Percentiles rank a stretch among this genome's conserved stretches.
Evolutionary conservation across 1,139 yeast species (phyloP).

Genomic region (Geotrichum histeridarum): DNA sequence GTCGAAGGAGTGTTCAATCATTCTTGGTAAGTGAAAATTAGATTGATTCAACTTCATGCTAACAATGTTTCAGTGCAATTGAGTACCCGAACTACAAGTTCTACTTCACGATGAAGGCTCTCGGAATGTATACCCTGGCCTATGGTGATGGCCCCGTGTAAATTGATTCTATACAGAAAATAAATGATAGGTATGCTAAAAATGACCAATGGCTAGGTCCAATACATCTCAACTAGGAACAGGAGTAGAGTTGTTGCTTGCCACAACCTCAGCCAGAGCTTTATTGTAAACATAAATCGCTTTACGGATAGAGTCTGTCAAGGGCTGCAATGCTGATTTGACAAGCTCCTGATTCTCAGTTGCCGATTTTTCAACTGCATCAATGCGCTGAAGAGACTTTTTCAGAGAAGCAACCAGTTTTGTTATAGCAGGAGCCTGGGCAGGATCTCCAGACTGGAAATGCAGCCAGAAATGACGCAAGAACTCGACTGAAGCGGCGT

Average conservation of each 20-base stretch:
- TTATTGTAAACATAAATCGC: conserved; percentile 18
- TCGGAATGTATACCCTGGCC: conserved; percentile 59
- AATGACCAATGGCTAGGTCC: no score
- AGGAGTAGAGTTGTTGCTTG: not conserved
- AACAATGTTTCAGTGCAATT: conserved; percentile 51
- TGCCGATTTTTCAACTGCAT: conserved; percentile 35
- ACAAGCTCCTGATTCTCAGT: conserved; percentile 17
- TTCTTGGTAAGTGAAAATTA: conserved; percentile 41
- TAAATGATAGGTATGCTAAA: no score
- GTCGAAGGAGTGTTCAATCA: conserved; percentile 97
- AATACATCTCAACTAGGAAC: not conserved
- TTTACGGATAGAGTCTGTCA: conserved; percentile 15
- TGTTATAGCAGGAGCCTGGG: conserved; percentile 45
- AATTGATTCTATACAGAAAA: no score
- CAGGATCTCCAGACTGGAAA: conserved; percentile 53
- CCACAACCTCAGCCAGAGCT: conserved; percentile 15
- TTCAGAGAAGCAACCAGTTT: conserved; percentile 46
- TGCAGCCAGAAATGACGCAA: conserved; percentile 66
- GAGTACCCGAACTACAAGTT: conserved; percentile 94
- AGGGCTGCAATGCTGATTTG: conserved; percentile 18
- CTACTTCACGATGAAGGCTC: conserved; percentile 85
- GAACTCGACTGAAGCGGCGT: conserved; percentile 66
- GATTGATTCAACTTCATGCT: not conserved
- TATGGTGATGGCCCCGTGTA: conserved; percentile 23
- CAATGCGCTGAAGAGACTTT: conserved; percentile 46